Evolutionary conservation across 192 early-diverging fungal genomes (phyloP).

Genomic region (Mortierella antarctica): DNA sequence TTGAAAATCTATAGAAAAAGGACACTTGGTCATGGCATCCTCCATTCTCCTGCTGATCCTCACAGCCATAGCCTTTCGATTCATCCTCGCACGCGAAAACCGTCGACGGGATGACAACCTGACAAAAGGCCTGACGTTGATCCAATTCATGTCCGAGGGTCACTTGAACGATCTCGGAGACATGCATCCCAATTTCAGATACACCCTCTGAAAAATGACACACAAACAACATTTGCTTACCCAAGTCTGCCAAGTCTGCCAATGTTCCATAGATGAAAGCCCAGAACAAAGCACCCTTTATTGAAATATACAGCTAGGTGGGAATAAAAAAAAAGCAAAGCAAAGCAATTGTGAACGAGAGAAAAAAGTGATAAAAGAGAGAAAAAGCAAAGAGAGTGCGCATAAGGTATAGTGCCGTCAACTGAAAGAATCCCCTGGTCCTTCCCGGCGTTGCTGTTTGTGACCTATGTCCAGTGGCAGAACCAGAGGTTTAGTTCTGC

Average conservation of each 20-base stretch:
- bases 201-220: conserved; percentile 21
- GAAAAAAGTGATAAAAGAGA: background rate
- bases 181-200: conserved; percentile 26
- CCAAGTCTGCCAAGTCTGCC: background rate
- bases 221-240: too few relatives aligned
- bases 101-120: conserved; percentile 18
- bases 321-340: too few relatives aligned
- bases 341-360: too few relatives aligned
- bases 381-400: background rate
- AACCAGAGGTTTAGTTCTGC: background rate
- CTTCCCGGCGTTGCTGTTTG: conserved; percentile 4
- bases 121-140: conserved; percentile 11
- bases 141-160: conserved; percentile 31
- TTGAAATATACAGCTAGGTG: too few relatives aligned
- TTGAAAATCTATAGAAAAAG: conserved; percentile 18
- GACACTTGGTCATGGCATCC: conserved; percentile 20
- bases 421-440: background rate
- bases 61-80: conserved; percentile 25
- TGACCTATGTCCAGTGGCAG: background rate
- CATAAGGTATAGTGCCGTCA: too few relatives aligned
- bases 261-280: background rate
- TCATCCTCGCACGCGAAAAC: conserved; percentile 46
- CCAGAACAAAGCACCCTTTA: too few relatives aligned
- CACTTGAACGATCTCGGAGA: conserved; percentile 31
- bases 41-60: conserved; percentile 19